phyloP scores from a whole-genome alignment of 2,329 filamentous ascomycete species.

The Colletotrichum paranaense region DNA sequence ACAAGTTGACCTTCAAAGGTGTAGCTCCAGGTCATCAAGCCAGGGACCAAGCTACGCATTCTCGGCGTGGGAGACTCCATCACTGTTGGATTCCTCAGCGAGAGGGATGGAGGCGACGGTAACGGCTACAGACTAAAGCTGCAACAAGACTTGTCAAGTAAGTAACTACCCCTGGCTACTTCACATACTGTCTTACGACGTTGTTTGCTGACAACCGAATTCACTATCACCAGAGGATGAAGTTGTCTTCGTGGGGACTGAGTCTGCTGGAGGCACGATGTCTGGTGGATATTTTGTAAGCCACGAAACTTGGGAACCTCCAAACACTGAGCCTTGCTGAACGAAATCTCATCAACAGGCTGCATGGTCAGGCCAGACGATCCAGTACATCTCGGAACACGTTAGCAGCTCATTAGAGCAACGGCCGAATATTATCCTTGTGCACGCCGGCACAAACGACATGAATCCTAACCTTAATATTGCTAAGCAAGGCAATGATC shows the following conservation, averaged over 20 bases:
- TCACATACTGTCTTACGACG: no score
- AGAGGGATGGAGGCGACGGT: conserved; percentile 45
- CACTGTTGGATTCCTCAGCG: conserved; percentile 39
- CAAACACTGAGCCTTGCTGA: neutral
- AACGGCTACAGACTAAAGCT: conserved; percentile 47
- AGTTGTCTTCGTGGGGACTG: conserved; percentile 46
- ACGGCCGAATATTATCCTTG: conserved; percentile 47
- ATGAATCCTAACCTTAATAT: conserved; percentile 31
- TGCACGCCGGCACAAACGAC: conserved; percentile 43
- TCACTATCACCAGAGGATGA: conserved; percentile 33
- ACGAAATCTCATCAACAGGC: conserved; percentile 38
- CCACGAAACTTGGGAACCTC: neutral
- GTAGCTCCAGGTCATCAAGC: neutral
- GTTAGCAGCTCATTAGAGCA: conserved; percentile 44
- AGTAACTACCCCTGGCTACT: neutral
- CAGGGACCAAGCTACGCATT: conserved; percentile 44
- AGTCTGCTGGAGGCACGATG: conserved; percentile 40
- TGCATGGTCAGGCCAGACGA: conserved; percentile 49
- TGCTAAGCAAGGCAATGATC: conserved; percentile 46
- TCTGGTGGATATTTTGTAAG: conserved; percentile 46
- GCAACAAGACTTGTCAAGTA: conserved; percentile 42
- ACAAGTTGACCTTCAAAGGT: no score
- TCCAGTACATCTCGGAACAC: conserved; percentile 47
- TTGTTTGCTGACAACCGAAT: neutral
- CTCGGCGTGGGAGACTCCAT: conserved; percentile 51